These are phyloP conservation scores for Trametopsis cervina DNA, from an alignment of 768 basidiomycete genomes.

Conservation along the genomic window DNA sequence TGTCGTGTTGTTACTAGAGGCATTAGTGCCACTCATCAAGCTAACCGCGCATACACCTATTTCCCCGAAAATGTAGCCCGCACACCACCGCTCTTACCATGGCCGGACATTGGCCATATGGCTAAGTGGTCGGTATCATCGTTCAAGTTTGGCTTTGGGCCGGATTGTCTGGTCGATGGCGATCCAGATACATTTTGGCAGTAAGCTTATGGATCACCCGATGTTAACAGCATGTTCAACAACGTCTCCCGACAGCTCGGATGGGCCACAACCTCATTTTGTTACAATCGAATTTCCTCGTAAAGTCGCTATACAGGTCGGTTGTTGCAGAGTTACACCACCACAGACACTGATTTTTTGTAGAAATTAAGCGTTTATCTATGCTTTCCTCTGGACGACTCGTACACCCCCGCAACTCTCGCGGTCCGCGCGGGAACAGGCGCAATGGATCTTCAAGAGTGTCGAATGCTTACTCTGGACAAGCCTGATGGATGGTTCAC, in stretches of 20 bases:
- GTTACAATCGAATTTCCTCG: slow-evolving; percentile 91
- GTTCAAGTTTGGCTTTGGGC: slow-evolving; percentile 93
- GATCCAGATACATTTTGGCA: slow-evolving; percentile 98
- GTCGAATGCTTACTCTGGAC: slow-evolving; percentile 74
- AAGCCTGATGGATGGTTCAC: slow-evolving; percentile 95
- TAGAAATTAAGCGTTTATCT: slow-evolving; percentile 87
- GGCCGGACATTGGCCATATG: slow-evolving; percentile 81
- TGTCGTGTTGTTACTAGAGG: neutral
- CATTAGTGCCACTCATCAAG: neutral
- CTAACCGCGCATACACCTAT: too few relatives aligned
- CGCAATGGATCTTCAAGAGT: slow-evolving; percentile 87
- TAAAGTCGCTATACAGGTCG: slow-evolving; percentile 82
- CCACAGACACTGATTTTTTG: neutral
- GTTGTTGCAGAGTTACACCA: too few relatives aligned
- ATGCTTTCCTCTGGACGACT: slow-evolving; percentile 82
- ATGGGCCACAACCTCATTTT: slow-evolving; percentile 95
- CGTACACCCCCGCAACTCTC: slow-evolving; percentile 91
- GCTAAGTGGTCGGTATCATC: slow-evolving; percentile 97
- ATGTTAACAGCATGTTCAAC: too few relatives aligned
- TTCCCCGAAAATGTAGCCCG: slow-evolving; percentile 26
- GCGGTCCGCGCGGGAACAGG: slow-evolving; percentile 91
- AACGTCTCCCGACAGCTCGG: slow-evolving; percentile 54
- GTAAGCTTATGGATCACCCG: slow-evolving; percentile 42
- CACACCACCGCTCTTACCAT: slow-evolving; percentile 47
- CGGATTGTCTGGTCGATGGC: slow-evolving; percentile 83